A percentile compares a stretch with the other conserved stretches of the same genome.
Conservation (phyloP, 2,329 filamentous ascomycete genomes). For the Proliferodiscus dingleyae region DNA sequence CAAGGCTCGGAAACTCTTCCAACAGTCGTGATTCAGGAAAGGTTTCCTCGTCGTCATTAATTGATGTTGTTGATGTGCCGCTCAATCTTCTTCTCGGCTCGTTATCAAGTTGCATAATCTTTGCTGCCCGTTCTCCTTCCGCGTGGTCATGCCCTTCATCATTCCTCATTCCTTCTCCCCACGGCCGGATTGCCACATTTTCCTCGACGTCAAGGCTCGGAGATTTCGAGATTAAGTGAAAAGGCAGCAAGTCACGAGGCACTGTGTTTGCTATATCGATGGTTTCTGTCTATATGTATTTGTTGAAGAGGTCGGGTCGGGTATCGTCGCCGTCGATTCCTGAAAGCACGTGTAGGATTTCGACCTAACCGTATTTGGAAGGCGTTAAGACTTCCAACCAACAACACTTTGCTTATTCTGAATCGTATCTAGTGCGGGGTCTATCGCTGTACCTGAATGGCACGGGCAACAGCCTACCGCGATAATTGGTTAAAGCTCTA, state of each 20-base stretch:
- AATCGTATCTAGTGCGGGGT: background rate
- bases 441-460: constrained; percentile 3
- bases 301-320: no score
- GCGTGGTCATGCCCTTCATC: background rate
- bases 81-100: constrained; percentile 6
- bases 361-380: no score
- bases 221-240: no score
- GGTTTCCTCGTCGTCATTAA: background rate
- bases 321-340: no score
- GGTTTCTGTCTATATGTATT: no score
- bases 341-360: no score
- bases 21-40: no score
- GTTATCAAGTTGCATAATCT: constrained; percentile 5
- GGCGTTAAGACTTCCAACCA: no score
- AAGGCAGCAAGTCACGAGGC: no score
- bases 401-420: constrained; percentile 3
- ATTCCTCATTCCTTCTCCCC: background rate
- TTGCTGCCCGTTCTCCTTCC: background rate
- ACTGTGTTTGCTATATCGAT: no score
- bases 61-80: background rate
- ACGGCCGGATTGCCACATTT: background rate
- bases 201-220: no score
- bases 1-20: no score
- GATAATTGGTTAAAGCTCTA: constrained; percentile 5
- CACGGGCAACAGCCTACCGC: constrained; percentile 6